A percentile compares a stretch with the other conserved stretches of the same genome.
Evolutionary conservation across 1,284 basidiomycete genomes (phyloP).

Genomic region (Tausonia pullulans): DNA sequence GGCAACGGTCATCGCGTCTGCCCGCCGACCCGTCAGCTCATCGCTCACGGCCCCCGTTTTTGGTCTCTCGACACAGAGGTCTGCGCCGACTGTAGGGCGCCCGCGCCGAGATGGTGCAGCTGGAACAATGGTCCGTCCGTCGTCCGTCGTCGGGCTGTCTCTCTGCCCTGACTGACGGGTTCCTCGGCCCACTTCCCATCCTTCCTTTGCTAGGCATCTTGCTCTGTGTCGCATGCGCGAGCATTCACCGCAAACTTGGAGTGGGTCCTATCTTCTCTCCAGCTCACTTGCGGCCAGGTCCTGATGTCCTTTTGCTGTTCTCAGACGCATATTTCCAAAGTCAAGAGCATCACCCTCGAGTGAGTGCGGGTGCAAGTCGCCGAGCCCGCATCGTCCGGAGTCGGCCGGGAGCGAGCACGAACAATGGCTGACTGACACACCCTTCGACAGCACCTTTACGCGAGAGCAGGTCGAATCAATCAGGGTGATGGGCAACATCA

Average conservation of each 20-base stretch:
- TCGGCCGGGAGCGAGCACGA: neutral
- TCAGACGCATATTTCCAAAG: conserved; percentile 55
- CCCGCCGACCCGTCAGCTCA: neutral
- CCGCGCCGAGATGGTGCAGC: conserved; percentile 66
- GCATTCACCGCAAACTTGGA: conserved; percentile 77
- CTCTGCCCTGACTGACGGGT: no score
- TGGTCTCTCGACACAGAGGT: conserved; percentile 37
- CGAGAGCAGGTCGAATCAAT: conserved; percentile 16
- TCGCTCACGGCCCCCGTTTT: neutral
- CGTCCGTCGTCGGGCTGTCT: no score
- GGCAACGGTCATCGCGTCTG: neutral
- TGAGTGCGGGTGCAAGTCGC: neutral
- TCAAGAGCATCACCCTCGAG: conserved; percentile 43
- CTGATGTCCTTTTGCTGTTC: neutral
- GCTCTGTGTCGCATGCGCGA: conserved; percentile 59
- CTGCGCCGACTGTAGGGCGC: conserved; percentile 73
- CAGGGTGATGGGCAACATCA: conserved; percentile 7
- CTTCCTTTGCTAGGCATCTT: conserved; percentile 37
- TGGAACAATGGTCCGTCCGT: conserved; percentile 37
- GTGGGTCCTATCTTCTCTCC: conserved; percentile 32
- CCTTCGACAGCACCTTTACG: conserved; percentile 12
- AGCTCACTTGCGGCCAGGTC: neutral
- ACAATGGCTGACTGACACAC: neutral
- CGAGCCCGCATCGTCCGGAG: neutral
- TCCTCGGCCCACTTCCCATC: no score